These are phyloP conservation scores for Cyclostephanos tholiformis DNA, from an alignment of 108 stramenopile genomes.

Conservation along the genomic window DNA sequence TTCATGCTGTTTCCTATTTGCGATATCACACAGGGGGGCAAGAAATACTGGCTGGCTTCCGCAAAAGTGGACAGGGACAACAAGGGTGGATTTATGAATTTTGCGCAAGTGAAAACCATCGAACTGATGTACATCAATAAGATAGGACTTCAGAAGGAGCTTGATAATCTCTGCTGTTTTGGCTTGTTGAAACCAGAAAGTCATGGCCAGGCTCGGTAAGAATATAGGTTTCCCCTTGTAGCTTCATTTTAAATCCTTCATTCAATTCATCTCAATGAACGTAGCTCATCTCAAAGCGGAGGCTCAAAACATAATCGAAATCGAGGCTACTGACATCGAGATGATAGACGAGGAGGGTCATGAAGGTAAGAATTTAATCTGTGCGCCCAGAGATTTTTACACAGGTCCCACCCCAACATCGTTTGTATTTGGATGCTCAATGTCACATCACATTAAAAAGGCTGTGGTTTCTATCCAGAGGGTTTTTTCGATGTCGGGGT, in stretches of 20 bases:
- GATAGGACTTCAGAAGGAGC: conserved; percentile 18
- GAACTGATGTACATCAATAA: conserved; percentile 24
- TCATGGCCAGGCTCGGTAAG: conserved; percentile 30
- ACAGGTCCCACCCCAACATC: not conserved
- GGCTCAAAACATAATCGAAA: not conserved
- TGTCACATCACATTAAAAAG: conserved; percentile 5
- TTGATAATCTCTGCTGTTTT: conserved; percentile 28
- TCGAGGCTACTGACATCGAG: conserved; percentile 15
- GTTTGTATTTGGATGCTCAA: not conserved
- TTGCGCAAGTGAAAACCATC: not conserved
- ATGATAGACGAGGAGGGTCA: conserved; percentile 31
- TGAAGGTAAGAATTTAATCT: conserved; percentile 12
- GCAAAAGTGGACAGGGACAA: conserved; percentile 3
- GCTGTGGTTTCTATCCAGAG: conserved; percentile 42
- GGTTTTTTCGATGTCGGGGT: conserved; percentile 17
- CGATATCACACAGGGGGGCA: conserved; percentile 3
- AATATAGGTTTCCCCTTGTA: not conserved
- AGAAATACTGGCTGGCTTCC: conserved; percentile 6
- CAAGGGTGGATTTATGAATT: not conserved
- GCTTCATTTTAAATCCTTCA: not conserved
- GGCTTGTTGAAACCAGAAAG: conserved; percentile 25
- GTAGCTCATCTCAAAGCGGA: conserved; percentile 13
- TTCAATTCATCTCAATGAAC: not conserved
- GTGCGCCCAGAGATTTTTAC: not conserved
- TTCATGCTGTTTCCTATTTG: not conserved